Evolutionary conservation across 148 eudicot genomes (phyloP).

Genomic region (Amaranthus hypochondriacus): DNA sequence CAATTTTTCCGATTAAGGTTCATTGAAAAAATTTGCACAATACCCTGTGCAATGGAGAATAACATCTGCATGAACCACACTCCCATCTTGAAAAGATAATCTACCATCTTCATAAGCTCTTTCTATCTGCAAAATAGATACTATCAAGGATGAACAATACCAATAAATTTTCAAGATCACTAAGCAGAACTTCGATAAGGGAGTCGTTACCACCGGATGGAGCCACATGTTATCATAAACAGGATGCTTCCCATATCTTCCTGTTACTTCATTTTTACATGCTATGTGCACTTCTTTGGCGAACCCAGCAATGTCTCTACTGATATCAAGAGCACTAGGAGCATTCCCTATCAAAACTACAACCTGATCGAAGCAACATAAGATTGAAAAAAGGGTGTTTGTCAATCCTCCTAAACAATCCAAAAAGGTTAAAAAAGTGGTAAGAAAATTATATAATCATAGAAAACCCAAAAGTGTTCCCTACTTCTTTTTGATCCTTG

Average conservation of each 20-base stretch:
- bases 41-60: constrained; percentile 94
- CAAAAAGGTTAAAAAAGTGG: neutral
- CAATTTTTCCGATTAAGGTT: no score
- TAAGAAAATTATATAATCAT: neutral
- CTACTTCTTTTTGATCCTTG: neutral
- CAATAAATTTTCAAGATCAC: neutral
- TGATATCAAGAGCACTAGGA: constrained; percentile 70
- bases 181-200: neutral
- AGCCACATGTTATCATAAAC: constrained; percentile 64
- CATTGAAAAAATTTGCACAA: constrained; percentile 6
- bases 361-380: constrained; percentile 37
- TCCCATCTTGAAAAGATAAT: constrained; percentile 56
- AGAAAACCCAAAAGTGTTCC: neutral
- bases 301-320: constrained; percentile 52
- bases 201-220: constrained; percentile 58
- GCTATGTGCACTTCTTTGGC: constrained; percentile 83
- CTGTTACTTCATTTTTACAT: constrained; percentile 40
- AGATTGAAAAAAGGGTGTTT: neutral
- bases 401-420: neutral
- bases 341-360: constrained; percentile 73
- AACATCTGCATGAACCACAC: constrained; percentile 48
- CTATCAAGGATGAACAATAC: constrained; percentile 7
- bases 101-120: constrained; percentile 58
- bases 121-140: constrained; percentile 53
- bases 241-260: constrained; percentile 24